Evolutionary conservation across 495 filamentous ascomycete genomes (phyloP), one percentile per base, ranked within the genome.

Genomic region (Durotheca rogersii): DNA sequence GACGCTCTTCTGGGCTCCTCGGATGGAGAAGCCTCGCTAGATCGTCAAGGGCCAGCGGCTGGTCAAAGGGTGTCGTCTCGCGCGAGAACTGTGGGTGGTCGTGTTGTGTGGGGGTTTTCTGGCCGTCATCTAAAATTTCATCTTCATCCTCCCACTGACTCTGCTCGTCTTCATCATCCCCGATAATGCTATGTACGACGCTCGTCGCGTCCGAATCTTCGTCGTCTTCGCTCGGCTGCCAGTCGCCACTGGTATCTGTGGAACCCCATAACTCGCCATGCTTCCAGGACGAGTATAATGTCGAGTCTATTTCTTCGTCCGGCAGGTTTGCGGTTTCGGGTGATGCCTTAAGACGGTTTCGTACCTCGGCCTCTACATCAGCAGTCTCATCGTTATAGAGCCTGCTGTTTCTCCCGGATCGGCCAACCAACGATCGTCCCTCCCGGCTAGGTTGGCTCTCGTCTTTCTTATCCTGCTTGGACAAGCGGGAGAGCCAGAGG

Each of bases 21-120:
- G 94, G 94, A 58, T 95, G 79, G 1, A 98, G 83, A 0, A 97
- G 81, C n/a, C 80, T 76, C 6, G 92, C 87, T 7, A 98, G 78
- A 40, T 84, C 81, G 18, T 72, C 61, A 29, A 85, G 72, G 40
- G 85, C 82, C n/a, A 90, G 69, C 9, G 81, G 72, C 4, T 77
- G 74, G 44, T 91, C 88, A 5, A 80, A 53, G 0, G 85, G 83
- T 0, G 85, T 83, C 9, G 70, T 56, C 52, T 85, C 81, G 4
- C 82, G 75, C 5, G 77, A 76, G 7, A 48, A 53, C 20, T 38
- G 53, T 30, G 72, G 65, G 66, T 40, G 69, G 11, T 49, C 58
- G 31, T 45, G 37, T 56, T 70, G 71, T 21, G 91, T 96, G 0
- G 90, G 93, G 18, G 90, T 95, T 35, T 83, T 79, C 39, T 84